Base-by-base conservation (phyloP, 2,329 filamentous ascomycete species). In the Lasiodiplodia hormozganensis region DNA sequence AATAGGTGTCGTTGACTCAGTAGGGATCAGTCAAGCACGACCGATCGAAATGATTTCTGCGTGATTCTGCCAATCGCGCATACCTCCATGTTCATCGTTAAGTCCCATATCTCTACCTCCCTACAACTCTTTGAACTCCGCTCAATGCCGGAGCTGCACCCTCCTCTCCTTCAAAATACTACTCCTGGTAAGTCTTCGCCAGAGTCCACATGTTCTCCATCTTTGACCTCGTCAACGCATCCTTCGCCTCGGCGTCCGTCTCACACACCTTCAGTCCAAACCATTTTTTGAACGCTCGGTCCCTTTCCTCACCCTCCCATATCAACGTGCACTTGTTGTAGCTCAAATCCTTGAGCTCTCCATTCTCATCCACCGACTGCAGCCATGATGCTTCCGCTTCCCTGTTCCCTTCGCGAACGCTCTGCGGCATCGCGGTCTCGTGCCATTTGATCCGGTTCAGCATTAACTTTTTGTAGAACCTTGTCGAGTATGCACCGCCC, bases 151-250 rank as follows among this genome's bases (percentile, higher is more conserved):
- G 10, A 47, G n/a, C 23, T 12, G 3, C 2, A 40, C 10, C 28
- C 34, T 25, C 21, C 11, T 28, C 3, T 11, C n/a, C 34, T 18
- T 31, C 31, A n/a, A 6, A 2, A n/a, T 28, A 10, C n/a, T 65
- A 62, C 21, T 64, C 52, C 38, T 68, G 51, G 36, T 60, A 36
- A 60, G 76, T 92, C 84, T 96, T 97, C 0, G 94, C 95, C 73
- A 96, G 82, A 11, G 91, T 91, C 96, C 96, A 99, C 76, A 99
- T 95, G 74, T 91, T 97, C 74, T 98, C 95, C 87, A 98, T 92
- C 84, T 97, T 97, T 6, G 89, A 88, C 73, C 93, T 87, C 14
- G 89, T 83, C 70, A 99, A 81, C 25, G 90, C 86, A 73, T 97
- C 93, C 77, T 92, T 91, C 5, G 95, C 96, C 76, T 96, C 92